These are phyloP conservation scores for Austroboletus festivus DNA, from an alignment of 768 basidiomycete genomes.

Conservation along the genomic window DNA sequence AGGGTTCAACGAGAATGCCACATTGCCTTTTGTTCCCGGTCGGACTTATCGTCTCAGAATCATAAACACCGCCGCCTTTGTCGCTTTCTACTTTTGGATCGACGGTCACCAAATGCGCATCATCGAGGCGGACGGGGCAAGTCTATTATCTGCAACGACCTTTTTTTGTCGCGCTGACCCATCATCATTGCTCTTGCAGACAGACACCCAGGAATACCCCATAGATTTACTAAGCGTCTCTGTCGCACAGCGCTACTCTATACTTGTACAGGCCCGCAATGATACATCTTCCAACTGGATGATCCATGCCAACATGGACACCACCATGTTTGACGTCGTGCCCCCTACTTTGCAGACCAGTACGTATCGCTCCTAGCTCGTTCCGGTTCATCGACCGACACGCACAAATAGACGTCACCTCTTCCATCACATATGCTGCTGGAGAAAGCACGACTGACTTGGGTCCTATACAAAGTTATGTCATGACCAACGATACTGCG, in stretches of 20 bases:
- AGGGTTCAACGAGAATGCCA: slow-evolving; percentile 86
- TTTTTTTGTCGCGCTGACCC: neutral
- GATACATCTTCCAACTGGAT: slow-evolving; percentile 82
- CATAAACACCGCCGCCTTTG: slow-evolving; percentile 76
- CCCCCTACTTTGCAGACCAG: slow-evolving; percentile 74
- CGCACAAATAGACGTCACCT: slow-evolving; percentile 62
- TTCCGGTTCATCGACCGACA: neutral
- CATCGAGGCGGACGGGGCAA: slow-evolving; percentile 80
- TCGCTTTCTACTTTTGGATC: slow-evolving; percentile 83
- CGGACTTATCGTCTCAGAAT: slow-evolving; percentile 89
- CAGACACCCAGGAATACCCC: slow-evolving; percentile 71
- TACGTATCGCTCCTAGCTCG: slow-evolving; percentile 34
- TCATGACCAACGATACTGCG: slow-evolving; percentile 60
- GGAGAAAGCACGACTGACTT: slow-evolving; percentile 50
- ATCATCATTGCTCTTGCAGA: slow-evolving; percentile 40
- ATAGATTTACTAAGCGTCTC: slow-evolving; percentile 72
- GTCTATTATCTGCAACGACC: slow-evolving; percentile 22
- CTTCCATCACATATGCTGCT: slow-evolving; percentile 73
- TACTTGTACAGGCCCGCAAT: slow-evolving; percentile 89
- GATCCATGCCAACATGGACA: slow-evolving; percentile 89
- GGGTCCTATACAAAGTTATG: slow-evolving; percentile 54
- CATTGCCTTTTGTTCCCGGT: slow-evolving; percentile 76
- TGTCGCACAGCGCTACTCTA: slow-evolving; percentile 90
- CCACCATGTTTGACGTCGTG: slow-evolving; percentile 82
- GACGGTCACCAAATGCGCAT: slow-evolving; percentile 84